phyloP scores from a whole-genome alignment of 2,329 filamentous ascomycete species.

The Davidsoniella eucalypti region DNA sequence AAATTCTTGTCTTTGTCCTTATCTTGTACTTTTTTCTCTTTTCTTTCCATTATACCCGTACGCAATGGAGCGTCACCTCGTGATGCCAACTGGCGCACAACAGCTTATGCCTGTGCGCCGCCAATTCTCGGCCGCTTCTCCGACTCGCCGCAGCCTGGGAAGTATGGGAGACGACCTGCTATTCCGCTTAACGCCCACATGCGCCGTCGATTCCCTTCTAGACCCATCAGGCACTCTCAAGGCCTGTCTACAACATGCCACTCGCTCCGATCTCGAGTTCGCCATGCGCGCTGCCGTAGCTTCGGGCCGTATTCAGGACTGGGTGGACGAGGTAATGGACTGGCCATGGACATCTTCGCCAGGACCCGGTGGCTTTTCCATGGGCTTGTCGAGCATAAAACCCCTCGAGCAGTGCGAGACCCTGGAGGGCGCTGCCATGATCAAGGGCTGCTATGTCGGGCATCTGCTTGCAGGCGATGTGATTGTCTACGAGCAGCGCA shows the following conservation, averaged over 20 bases:
- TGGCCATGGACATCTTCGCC: slow-evolving; percentile 39
- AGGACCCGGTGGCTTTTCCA: slow-evolving; percentile 37
- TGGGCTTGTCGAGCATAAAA: slow-evolving; percentile 5
- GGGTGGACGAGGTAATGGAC: slow-evolving; percentile 52
- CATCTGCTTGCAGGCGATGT: slow-evolving; percentile 51
- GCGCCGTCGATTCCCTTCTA: slow-evolving; percentile 43
- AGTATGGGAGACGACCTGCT: slow-evolving; percentile 38
- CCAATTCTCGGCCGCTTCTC: slow-evolving; percentile 26
- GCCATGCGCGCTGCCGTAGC: slow-evolving; percentile 53
- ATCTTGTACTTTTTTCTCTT: not conserved
- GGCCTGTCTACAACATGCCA: slow-evolving; percentile 44
- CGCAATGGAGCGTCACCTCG: slow-evolving; percentile 13
- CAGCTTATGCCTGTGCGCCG: slow-evolving; percentile 22
- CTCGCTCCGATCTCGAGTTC: slow-evolving; percentile 51
- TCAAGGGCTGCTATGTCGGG: slow-evolving; percentile 32
- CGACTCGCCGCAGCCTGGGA: slow-evolving; percentile 25
- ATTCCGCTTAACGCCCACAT: slow-evolving; percentile 41
- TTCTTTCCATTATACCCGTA: not conserved
- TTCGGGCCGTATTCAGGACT: slow-evolving; percentile 54
- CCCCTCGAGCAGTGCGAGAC: slow-evolving; percentile 4
- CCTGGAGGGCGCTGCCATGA: slow-evolving; percentile 2
- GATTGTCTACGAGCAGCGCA: slow-evolving; percentile 49
- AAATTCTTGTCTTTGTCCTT: not conserved
- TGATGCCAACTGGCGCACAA: slow-evolving; percentile 22
- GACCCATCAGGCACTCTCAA: slow-evolving; percentile 35